Evolutionary conservation across 345 rosid genomes (phyloP).

Genomic region (Lepidium aucheri): DNA sequence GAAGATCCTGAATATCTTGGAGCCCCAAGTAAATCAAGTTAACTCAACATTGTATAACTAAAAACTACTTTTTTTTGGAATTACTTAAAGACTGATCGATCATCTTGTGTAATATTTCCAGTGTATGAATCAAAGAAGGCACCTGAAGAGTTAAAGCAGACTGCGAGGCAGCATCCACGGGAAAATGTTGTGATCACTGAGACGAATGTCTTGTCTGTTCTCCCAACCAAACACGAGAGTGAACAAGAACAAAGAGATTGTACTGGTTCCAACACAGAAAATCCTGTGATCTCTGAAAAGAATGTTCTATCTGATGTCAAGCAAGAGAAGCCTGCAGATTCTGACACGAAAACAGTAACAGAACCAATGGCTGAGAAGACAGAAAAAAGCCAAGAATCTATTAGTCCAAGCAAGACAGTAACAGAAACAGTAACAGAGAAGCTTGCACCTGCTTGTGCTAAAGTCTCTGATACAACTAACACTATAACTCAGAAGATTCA

Average conservation of each 20-base stretch:
- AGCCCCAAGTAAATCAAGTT: constrained; percentile 52
- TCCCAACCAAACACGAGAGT: constrained; percentile 13
- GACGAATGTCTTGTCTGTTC: constrained; percentile 36
- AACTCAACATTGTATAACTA: not conserved
- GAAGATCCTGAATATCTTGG: constrained; percentile 62
- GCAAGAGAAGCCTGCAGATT: constrained; percentile 11
- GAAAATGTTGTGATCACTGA: constrained; percentile 35
- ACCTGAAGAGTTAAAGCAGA: constrained; percentile 39
- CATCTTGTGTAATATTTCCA: constrained; percentile 21
- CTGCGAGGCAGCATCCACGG: constrained; percentile 46
- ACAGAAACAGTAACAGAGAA: constrained; percentile 35
- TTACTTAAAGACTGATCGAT: not conserved
- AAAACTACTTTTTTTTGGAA: not conserved
- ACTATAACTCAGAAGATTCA: constrained; percentile 45
- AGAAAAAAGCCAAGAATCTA: not conserved
- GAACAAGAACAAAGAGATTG: constrained; percentile 14
- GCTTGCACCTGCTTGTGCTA: constrained; percentile 45
- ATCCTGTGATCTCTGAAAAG: constrained; percentile 13
- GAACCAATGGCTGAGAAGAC: not conserved
- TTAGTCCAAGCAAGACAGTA: constrained; percentile 33
- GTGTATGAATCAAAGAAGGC: constrained; percentile 76
- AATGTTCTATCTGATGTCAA: constrained; percentile 20
- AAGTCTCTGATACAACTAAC: constrained; percentile 36
- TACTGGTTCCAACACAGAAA: not conserved
- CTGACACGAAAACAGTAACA: not conserved